Evolutionary conservation across 23 red algal species (phyloP).

Genomic region (Gracilaria gracilis): DNA sequence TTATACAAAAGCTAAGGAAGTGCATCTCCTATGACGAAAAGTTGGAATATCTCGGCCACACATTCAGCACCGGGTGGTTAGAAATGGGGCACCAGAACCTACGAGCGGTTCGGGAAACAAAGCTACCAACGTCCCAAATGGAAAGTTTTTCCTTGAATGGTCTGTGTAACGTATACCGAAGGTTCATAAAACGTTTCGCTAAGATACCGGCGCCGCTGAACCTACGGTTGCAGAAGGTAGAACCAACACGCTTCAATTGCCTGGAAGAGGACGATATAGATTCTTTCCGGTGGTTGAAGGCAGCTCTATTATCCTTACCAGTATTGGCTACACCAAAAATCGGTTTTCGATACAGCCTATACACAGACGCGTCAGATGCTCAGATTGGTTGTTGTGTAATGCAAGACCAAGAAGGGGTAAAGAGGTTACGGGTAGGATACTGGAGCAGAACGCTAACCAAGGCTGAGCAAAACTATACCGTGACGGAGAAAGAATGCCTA

Average conservation of each 20-base stretch:
- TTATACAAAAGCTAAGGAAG: conserved; percentile 28
- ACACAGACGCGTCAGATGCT: conserved; percentile 16
- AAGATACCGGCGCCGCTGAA: conserved; percentile 27
- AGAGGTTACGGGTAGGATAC: conserved; percentile 21
- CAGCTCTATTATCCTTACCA: neutral
- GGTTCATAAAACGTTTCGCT: conserved; percentile 35
- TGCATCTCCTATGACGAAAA: neutral
- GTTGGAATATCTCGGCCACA: conserved; percentile 27
- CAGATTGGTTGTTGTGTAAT: conserved; percentile 32
- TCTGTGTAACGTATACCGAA: conserved; percentile 40
- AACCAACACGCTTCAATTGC: neutral
- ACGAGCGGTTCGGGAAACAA: neutral
- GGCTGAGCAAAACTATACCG: neutral
- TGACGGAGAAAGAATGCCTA: neutral
- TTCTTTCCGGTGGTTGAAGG: conserved; percentile 18
- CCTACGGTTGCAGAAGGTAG: neutral
- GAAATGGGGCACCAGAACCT: neutral
- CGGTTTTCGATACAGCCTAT: neutral
- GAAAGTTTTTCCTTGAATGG: conserved; percentile 18
- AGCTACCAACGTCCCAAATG: conserved; percentile 13
- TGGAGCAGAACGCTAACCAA: neutral
- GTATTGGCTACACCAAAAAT: conserved; percentile 1
- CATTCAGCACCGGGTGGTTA: neutral
- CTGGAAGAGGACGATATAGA: conserved; percentile 13
- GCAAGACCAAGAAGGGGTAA: neutral